Evolutionary conservation across 2,329 filamentous ascomycete genomes (phyloP).

Genomic region (Clonostachys sp.): DNA sequence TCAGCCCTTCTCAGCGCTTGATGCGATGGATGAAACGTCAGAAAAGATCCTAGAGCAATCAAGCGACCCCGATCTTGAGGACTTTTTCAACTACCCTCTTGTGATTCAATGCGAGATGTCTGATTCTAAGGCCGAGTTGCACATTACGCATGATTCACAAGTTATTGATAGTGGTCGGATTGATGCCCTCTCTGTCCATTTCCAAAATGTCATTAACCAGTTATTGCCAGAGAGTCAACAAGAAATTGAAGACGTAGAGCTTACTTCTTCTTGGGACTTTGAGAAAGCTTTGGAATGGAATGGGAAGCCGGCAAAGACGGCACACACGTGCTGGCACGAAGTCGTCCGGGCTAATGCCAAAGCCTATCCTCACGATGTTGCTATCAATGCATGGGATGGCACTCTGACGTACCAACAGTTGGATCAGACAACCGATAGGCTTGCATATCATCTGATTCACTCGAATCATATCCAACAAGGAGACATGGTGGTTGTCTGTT

Average conservation of each 20-base stretch:
- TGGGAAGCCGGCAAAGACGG: background rate
- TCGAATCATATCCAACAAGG: background rate
- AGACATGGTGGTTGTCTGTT: conserved; percentile 1
- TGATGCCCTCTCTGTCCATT: conserved; percentile 1
- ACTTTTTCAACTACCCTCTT: conserved; percentile 5
- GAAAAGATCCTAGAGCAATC: too few relatives aligned
- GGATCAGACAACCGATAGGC: conserved; percentile 25
- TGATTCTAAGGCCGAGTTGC: background rate
- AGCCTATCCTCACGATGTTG: conserved; percentile 20
- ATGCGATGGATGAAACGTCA: too few relatives aligned
- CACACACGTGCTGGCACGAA: conserved; percentile 22
- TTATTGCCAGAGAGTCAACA: background rate
- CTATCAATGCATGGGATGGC: conserved; percentile 38
- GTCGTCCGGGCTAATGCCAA: conserved; percentile 26
- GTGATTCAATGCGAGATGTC: conserved; percentile 1
- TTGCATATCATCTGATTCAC: conserved; percentile 26
- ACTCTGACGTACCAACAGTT: conserved; percentile 15
- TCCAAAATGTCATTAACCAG: conserved; percentile 1
- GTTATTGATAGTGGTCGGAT: background rate
- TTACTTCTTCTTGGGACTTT: conserved; percentile 1
- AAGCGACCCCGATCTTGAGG: background rate
- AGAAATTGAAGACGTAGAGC: background rate
- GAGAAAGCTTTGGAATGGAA: background rate
- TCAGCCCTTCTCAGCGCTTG: background rate
- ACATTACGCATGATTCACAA: conserved; percentile 1